phyloP scores from a whole-genome alignment of 768 basidiomycete genomes.

The Termitomyces sp. region DNA sequence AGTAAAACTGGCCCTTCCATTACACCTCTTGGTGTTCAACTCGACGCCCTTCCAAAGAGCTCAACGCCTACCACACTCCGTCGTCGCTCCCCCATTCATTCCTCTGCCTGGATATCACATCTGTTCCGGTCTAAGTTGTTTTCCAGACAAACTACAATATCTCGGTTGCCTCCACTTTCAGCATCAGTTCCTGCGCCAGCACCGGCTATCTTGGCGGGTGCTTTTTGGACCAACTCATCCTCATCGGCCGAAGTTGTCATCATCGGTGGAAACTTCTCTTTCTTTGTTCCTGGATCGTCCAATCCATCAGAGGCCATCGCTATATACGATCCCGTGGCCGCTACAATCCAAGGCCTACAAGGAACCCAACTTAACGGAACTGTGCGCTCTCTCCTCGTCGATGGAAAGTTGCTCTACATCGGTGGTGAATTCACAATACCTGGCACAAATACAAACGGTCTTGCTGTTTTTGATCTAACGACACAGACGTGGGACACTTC shows the following conservation, averaged over 20 bases:
- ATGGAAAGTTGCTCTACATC: constrained; percentile 67
- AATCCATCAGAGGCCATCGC: constrained; percentile 54
- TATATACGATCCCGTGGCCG: constrained; percentile 61
- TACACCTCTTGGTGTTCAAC: constrained; percentile 56
- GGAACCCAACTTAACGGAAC: constrained; percentile 71
- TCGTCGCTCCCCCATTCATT: constrained; percentile 34
- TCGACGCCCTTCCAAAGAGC: constrained; percentile 38
- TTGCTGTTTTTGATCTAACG: constrained; percentile 79
- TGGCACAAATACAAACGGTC: constrained; percentile 56
- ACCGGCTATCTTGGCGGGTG: constrained; percentile 81
- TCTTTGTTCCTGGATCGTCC: constrained; percentile 37
- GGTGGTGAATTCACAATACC: constrained; percentile 80
- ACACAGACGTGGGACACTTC: constrained; percentile 58
- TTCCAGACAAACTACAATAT: constrained; percentile 48
- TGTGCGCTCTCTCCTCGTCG: constrained; percentile 73
- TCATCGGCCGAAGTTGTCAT: constrained; percentile 64
- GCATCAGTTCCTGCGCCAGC: constrained; percentile 53
- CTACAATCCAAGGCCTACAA: constrained; percentile 47
- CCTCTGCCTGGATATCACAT: constrained; percentile 48
- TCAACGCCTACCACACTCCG: constrained; percentile 27
- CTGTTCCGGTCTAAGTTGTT: constrained; percentile 42
- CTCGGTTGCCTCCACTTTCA: constrained; percentile 51
- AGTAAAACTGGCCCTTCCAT: constrained; percentile 50
- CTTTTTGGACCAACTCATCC: constrained; percentile 85
- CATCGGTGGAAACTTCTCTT: constrained; percentile 89